Evolutionary conservation across 257 asterid genomes (phyloP).

Genomic region (Forsythia suspensa): DNA sequence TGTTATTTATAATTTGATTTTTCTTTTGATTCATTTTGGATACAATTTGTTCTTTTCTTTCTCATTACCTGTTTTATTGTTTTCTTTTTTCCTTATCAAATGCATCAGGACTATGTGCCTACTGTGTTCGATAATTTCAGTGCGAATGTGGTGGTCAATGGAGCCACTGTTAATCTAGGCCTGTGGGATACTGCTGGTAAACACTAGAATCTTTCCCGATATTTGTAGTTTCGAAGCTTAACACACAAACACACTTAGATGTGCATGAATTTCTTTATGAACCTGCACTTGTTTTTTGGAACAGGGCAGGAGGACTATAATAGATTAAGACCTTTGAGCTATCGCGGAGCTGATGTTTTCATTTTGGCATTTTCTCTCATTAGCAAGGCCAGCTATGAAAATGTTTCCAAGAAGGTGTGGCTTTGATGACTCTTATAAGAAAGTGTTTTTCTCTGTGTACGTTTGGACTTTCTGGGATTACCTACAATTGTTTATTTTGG

Average conservation of each 20-base stretch:
- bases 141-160: conserved; percentile 39
- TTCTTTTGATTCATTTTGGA: not conserved
- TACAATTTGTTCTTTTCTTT: not conserved
- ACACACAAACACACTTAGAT: not conserved
- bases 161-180: conserved; percentile 37
- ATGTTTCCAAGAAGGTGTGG: conserved; percentile 34
- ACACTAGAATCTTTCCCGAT: not conserved
- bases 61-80: not conserved
- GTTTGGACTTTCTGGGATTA: not conserved
- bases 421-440: not conserved
- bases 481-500: not conserved
- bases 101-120: conserved; percentile 37
- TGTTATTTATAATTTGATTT: not conserved
- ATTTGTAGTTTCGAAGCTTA: not conserved
- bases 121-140: conserved; percentile 42
- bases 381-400: conserved; percentile 39
- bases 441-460: not conserved
- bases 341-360: conserved; percentile 42
- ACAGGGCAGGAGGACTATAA: conserved; percentile 42
- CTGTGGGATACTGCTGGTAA: conserved; percentile 44
- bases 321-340: conserved; percentile 38
- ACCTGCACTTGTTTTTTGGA: not conserved
- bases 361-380: conserved; percentile 42
- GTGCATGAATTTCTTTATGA: not conserved
- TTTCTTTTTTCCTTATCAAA: not conserved